A percentile compares a stretch with the other conserved stretches of the same genome.
Evolutionary conservation across 2,329 filamentous ascomycete species (phyloP).

Genomic region (Pseudogymnoascus sp.): DNA sequence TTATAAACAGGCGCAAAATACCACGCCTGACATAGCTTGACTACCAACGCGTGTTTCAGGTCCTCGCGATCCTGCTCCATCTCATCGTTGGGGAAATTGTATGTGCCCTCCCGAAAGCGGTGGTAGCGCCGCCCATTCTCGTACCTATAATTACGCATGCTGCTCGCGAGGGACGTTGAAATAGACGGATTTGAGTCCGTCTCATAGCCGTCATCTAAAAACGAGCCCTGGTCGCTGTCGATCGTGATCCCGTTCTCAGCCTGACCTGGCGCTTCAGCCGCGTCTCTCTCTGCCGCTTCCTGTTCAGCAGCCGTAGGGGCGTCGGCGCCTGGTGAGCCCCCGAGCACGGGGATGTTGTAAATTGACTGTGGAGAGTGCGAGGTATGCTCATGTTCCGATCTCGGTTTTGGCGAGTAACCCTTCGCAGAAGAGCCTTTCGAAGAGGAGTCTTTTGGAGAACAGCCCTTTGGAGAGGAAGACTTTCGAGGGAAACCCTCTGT

Average conservation of each 20-base stretch:
- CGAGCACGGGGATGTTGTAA: not conserved
- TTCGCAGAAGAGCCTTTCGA: not conserved
- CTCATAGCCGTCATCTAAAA: constrained; percentile 24
- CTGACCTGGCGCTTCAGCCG: constrained; percentile 21
- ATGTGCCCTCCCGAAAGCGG: constrained; percentile 44
- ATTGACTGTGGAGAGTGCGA: not conserved
- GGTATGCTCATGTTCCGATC: not conserved
- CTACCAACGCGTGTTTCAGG: constrained; percentile 42
- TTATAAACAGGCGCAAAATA: constrained; percentile 28
- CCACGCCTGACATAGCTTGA: constrained; percentile 28
- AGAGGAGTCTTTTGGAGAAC: not conserved
- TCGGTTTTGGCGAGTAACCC: not conserved
- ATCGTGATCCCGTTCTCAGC: constrained; percentile 23
- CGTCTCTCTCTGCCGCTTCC: constrained; percentile 11
- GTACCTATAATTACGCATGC: constrained; percentile 42
- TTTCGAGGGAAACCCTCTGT: not conserved
- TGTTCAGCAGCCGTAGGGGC: not conserved
- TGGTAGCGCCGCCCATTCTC: constrained; percentile 55
- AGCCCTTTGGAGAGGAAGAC: not conserved
- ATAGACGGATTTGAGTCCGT: constrained; percentile 20
- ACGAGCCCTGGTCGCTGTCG: constrained; percentile 13
- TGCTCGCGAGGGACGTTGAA: constrained; percentile 22
- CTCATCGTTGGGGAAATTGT: constrained; percentile 54
- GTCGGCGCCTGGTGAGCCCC: not conserved
- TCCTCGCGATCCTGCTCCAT: constrained; percentile 51